Conservation (phyloP, 140 eudicot genomes). For the Senecio squalidus region DNA sequence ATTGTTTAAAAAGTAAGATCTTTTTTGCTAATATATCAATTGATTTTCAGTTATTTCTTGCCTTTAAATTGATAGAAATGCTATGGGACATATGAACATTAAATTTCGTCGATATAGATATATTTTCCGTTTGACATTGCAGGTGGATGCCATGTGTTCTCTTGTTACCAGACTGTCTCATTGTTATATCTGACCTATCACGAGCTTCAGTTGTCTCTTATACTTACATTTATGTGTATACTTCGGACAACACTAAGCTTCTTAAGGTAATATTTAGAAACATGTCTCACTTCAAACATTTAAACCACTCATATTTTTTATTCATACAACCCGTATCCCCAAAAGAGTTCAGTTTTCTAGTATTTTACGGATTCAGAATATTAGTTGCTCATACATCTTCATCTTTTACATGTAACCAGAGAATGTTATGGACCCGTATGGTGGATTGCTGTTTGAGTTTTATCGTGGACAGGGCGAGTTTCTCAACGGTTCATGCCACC, state of each 20-base stretch:
- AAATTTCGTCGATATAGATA: neutral
- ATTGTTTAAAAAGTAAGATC: constrained; percentile 35
- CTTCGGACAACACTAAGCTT: constrained; percentile 22
- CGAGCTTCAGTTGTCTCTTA: constrained; percentile 34
- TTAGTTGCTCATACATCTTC: neutral
- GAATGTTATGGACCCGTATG: constrained; percentile 27
- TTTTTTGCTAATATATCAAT: neutral
- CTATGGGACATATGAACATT: neutral
- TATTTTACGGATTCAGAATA: neutral
- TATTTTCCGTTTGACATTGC: constrained; percentile 4
- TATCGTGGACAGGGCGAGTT: constrained; percentile 8
- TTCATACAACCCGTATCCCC: no score
- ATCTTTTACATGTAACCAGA: constrained; percentile 16
- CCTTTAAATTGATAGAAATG: constrained; percentile 10
- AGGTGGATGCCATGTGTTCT: constrained; percentile 37
- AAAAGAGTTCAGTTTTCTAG: neutral
- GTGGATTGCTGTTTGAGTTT: constrained; percentile 31
- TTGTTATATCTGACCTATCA: constrained; percentile 27
- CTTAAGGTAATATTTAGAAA: constrained; percentile 29
- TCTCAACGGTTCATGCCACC: constrained; percentile 21
- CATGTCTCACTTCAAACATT: constrained; percentile 2
- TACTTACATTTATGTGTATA: constrained; percentile 18
- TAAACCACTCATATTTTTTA: constrained; percentile 10
- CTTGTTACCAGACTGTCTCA: constrained; percentile 26
- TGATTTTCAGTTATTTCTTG: constrained; percentile 11